Base-by-base conservation (phyloP, 1,284 basidiomycete genomes). In the Pseudozyma sp. region DNA sequence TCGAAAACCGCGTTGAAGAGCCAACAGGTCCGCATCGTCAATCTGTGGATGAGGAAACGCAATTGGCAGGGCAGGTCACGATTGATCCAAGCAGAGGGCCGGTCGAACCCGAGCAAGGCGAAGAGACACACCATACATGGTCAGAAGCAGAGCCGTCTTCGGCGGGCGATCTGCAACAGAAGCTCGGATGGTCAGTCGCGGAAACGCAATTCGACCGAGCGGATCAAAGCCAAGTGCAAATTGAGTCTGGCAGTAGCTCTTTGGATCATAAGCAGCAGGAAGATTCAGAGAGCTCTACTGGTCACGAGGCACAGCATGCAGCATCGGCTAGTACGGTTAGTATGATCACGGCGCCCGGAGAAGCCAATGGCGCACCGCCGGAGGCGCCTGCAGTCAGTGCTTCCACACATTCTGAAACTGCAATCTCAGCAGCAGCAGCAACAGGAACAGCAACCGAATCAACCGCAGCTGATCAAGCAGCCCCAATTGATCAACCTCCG, bases 101-200 rank as follows among this genome's bases (percentile, higher is more conserved):
- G 6, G 25, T 31, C 3, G 25, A 31, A 31, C 25, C 6, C 25
- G 25, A 31, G 3, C 25, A 31, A 31, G 25, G 25, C 25, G 25
- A 31, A 31, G 25, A 31, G 25, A 31, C 6, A 3, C 25, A 31
- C 25, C 3, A 31, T 31, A 31, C 25, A 31, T 31, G 25, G 25
- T 31, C 25, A 31, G 25, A 31, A 31, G 25, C 25, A 5, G 31
- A 50, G 16, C 4, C 34, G 19, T 34, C 25, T 10, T 14, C 25
- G 8, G 43, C 52, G 8, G 44, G 48, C 19, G 34, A 42, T 18
- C 44, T 64, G 10, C 61, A 43, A 40, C 45, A 47, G 18, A 10
- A 12, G 14, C 59, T 68, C 14, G 65, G 59, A 11, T 68, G 65
- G 65, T 61, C 65, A n/a, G 54, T 61, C 16, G 19, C 40, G 35